Evolutionary conservation across 305 asterid genomes (phyloP).

Genomic region (Coffea humblotiana): DNA sequence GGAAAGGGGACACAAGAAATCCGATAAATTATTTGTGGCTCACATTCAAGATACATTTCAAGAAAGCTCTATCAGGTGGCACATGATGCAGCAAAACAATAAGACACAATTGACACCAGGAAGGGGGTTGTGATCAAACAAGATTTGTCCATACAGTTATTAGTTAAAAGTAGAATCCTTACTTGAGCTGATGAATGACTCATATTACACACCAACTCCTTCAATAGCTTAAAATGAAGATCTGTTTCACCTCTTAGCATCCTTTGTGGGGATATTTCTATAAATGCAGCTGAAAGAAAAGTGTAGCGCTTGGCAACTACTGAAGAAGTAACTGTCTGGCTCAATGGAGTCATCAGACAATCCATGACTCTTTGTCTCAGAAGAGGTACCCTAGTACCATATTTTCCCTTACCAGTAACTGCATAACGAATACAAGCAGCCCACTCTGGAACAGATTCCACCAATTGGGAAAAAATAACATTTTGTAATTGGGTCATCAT

Average conservation of each 20-base stretch:
- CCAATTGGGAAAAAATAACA: slow-evolving; percentile 76
- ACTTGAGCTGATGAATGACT: slow-evolving; percentile 96
- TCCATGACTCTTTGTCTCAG: slow-evolving; percentile 79
- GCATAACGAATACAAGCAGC: slow-evolving; percentile 93
- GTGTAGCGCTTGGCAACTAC: slow-evolving; percentile 89
- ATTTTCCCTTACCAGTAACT: slow-evolving; percentile 92
- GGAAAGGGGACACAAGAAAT: not conserved
- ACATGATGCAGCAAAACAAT: not conserved
- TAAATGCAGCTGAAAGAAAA: slow-evolving; percentile 87
- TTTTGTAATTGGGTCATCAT: slow-evolving; percentile 67
- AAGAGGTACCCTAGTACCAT: slow-evolving; percentile 76
- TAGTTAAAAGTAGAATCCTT: slow-evolving; percentile 34
- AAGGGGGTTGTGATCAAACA: not conserved
- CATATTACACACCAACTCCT: slow-evolving; percentile 89
- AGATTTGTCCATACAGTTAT: not conserved
- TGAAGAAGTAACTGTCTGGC: slow-evolving; percentile 70
- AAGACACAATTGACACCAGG: not conserved
- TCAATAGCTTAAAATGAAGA: slow-evolving; percentile 74
- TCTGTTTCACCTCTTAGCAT: slow-evolving; percentile 68
- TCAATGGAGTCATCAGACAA: slow-evolving; percentile 86
- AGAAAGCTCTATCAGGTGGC: slow-evolving; percentile 1
- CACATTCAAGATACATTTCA: not conserved
- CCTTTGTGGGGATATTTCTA: slow-evolving; percentile 83
- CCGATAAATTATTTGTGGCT: not conserved
- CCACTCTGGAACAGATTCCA: slow-evolving; percentile 99